Evolutionary conservation across 2,329 filamentous ascomycete species (phyloP), one percentile per base, ranked within the genome.

Genomic region (Trichothecium sympodiale): DNA sequence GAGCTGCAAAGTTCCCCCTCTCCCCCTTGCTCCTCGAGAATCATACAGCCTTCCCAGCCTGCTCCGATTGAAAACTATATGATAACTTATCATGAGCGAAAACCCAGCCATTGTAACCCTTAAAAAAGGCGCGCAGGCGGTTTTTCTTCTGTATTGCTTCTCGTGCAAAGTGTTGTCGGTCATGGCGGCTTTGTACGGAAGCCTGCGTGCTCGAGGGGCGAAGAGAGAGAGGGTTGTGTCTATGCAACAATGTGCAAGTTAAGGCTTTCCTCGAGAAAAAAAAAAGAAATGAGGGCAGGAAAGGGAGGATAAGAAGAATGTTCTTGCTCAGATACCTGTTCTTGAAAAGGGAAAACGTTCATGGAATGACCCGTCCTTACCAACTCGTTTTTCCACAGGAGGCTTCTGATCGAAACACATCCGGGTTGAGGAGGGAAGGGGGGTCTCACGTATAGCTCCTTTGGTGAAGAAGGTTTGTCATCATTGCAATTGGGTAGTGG

Each of bases 21-120:
- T 31, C 29, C 28, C 31, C n/a, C 28, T 15, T 29, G 23, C 31
- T 17, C n/a, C n/a, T n/a, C n/a, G n/a, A n/a, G n/a, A n/a, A n/a
- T n/a, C n/a, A n/a, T n/a, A n/a, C n/a, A n/a, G n/a, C n/a, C 8
- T 17, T 33, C 31, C 17, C 35, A 59, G 56, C 55, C 57, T 59
- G 60, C 64, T 69, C 64, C 57, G 65, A 64, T 69, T 69, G 65
- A 68, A 69, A 69, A 69, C 65, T 68, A 69, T 46, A 47, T 41
- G 33, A 42, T 48, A 45, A 50, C 43, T 49, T 49, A 53, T 63
- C 50, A 56, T 41, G 38, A 51, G 46, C n/a, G n/a, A n/a, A n/a
- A n/a, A n/a, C n/a, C n/a, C n/a, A n/a, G n/a, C n/a, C n/a, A n/a
- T n/a, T n/a, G n/a, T n/a, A n/a, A n/a, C n/a, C n/a, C n/a, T n/a